A percentile compares a stretch with the other conserved stretches of the same genome.
These are phyloP conservation scores for Trichoderma semiorbis DNA, from an alignment of 2,329 filamentous ascomycete genomes.

Conservation along the genomic window DNA sequence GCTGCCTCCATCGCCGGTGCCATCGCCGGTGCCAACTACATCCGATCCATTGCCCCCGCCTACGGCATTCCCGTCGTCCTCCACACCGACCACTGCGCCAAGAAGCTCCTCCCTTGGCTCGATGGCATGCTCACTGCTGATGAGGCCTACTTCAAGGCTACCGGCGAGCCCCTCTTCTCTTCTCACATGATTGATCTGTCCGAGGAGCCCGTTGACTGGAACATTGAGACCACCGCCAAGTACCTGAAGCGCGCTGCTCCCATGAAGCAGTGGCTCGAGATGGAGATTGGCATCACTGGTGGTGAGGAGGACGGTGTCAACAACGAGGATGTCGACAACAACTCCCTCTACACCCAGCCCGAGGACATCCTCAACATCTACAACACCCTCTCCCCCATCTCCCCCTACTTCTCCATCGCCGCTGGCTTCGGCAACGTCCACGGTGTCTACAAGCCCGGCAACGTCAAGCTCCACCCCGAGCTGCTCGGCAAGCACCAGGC, in stretches of 20 bases:
- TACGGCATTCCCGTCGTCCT: conserved; percentile 92
- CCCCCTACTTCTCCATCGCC: conserved; percentile 95
- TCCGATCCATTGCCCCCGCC: conserved; percentile 78
- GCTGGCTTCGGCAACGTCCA: conserved; percentile 99
- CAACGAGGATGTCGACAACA: conserved; percentile 97
- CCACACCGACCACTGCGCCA: conserved; percentile 98
- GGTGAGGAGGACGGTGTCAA: conserved; percentile 98
- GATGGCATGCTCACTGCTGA: conserved; percentile 94
- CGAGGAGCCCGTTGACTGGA: conserved; percentile 85
- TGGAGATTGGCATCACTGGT: conserved; percentile 85
- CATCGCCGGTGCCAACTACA: conserved; percentile 88
- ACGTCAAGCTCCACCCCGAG: conserved; percentile 95
- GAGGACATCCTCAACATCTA: conserved; percentile 94
- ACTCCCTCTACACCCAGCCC: conserved; percentile 94
- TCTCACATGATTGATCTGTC: conserved; percentile 98
- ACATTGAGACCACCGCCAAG: conserved; percentile 86
- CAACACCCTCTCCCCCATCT: conserved; percentile 79
- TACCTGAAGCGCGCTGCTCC: conserved; percentile 93
- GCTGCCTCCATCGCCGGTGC: conserved; percentile 83
- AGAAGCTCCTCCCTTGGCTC: conserved; percentile 98
- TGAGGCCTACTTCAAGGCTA: conserved; percentile 90
- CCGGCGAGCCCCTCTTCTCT: conserved; percentile 90
- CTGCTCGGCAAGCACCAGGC: conserved; percentile 95
- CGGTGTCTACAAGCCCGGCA: conserved; percentile 97
- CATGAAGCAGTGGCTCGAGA: conserved; percentile 99